Evolutionary conservation across 2,329 filamentous ascomycete species (phyloP).

Genomic region (Ambrosiella beaveri): DNA sequence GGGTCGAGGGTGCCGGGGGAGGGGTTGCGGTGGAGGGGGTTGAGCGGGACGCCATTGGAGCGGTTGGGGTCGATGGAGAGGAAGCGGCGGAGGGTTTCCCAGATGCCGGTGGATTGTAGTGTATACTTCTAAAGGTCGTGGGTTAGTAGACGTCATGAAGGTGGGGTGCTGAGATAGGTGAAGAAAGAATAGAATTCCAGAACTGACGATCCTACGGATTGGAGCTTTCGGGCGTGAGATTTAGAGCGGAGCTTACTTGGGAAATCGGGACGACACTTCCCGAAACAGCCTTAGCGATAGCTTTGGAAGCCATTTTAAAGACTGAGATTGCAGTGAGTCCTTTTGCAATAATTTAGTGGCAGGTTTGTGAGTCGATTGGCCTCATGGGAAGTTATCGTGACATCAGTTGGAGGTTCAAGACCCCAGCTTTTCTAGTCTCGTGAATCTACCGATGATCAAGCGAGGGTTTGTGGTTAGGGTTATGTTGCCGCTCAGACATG

Average conservation of each 20-base stretch:
- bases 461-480: neutral
- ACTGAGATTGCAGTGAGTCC: neutral
- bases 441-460: no score
- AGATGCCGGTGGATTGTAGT: constrained; percentile 74
- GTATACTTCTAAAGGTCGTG: constrained; percentile 66
- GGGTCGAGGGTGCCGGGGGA: constrained; percentile 29
- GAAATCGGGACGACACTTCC: constrained; percentile 34
- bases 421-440: no score
- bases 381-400: neutral
- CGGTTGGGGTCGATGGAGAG: constrained; percentile 73
- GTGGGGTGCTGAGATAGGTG: no score
- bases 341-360: no score
- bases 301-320: constrained; percentile 42
- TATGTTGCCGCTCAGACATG: neutral
- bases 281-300: constrained; percentile 36
- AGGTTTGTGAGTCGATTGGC: constrained; percentile 1
- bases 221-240: neutral
- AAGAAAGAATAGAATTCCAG: neutral
- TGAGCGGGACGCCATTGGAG: constrained; percentile 81
- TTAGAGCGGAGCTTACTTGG: constrained; percentile 31
- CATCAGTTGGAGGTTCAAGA: no score
- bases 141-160: neutral
- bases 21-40: constrained; percentile 81
- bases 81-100: constrained; percentile 63
- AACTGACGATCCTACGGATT: neutral